phyloP scores from a whole-genome alignment of 2,329 filamentous ascomycete genomes.

The Diaporthe sp. region DNA sequence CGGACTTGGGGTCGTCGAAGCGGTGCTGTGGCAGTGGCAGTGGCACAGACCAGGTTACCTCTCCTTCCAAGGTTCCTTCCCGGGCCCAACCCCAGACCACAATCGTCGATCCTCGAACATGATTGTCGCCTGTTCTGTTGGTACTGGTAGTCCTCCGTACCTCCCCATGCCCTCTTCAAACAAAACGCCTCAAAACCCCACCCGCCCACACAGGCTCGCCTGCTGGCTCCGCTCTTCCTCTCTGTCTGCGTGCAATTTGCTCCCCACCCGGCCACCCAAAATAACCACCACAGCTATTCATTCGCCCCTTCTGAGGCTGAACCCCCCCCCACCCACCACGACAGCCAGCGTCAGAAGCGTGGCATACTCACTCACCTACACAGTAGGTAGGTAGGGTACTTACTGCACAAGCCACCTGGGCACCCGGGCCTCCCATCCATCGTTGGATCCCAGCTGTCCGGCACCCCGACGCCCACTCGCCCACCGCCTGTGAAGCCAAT shows the following conservation, averaged over 20 bases:
- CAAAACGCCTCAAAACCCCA: constrained; percentile 24
- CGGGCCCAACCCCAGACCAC: neutral
- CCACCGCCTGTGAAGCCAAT: constrained; percentile 7
- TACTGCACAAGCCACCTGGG: neutral
- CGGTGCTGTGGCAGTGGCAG: neutral
- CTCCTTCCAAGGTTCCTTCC: neutral
- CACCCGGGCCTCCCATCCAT: neutral
- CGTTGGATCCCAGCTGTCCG: constrained; percentile 20
- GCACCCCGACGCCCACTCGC: constrained; percentile 9
- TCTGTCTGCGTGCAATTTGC: neutral
- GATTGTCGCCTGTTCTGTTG: neutral
- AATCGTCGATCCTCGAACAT: constrained; percentile 17
- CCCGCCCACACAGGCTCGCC: neutral
- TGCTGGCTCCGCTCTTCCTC: constrained; percentile 2
- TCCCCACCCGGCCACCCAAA: neutral
- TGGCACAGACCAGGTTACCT: constrained; percentile 25
- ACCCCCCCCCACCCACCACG: constrained; percentile 8
- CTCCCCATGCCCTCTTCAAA: constrained; percentile 6
- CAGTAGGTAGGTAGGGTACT: no score
- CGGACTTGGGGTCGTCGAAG: neutral
- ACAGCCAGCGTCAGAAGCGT: neutral
- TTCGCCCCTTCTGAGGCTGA: constrained; percentile 15
- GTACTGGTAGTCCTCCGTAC: neutral
- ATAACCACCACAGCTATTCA: neutral
- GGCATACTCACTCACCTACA: no score